These are phyloP conservation scores for Rhizopogon vinicolor DNA, from an alignment of 768 basidiomycete species.

Conservation along the genomic window DNA sequence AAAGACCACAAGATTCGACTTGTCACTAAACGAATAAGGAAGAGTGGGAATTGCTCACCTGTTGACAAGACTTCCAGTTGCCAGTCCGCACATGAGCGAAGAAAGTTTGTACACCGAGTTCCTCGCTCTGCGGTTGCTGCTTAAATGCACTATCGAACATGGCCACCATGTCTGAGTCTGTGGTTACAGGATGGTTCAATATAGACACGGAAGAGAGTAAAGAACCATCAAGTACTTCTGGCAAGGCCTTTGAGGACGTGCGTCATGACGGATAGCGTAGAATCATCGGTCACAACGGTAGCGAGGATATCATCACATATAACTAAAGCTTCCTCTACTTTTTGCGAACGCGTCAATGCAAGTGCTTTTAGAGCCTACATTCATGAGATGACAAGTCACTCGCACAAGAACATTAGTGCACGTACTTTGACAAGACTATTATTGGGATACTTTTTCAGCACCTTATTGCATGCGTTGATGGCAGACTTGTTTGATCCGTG, in stretches of 20 bases:
- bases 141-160: slow-evolving; percentile 90
- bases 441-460: slow-evolving; percentile 81
- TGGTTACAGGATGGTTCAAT: not conserved
- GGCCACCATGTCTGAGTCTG: slow-evolving; percentile 72
- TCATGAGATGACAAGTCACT: slow-evolving; percentile 9
- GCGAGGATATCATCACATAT: slow-evolving; percentile 80
- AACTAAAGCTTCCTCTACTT: slow-evolving; percentile 76
- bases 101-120: slow-evolving; percentile 79
- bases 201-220: not conserved
- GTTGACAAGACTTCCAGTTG: slow-evolving; percentile 85
- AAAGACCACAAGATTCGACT: not conserved
- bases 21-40: slow-evolving; percentile 2
- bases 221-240: slow-evolving; percentile 39
- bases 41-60: slow-evolving; percentile 38
- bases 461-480: slow-evolving; percentile 79
- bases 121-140: slow-evolving; percentile 75
- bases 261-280: slow-evolving; percentile 75
- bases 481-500: slow-evolving; percentile 85
- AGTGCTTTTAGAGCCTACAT: slow-evolving; percentile 79
- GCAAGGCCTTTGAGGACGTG: slow-evolving; percentile 78
- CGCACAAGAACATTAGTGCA: not conserved
- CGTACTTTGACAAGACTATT: slow-evolving; percentile 66
- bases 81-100: slow-evolving; percentile 77
- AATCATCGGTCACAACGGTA: slow-evolving; percentile 67
- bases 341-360: slow-evolving; percentile 78